Percentiles rank a stretch among this genome's conserved stretches.
These are phyloP conservation scores for Colletotrichum trifolii DNA, from an alignment of 2,329 filamentous ascomycete genomes.

Conservation along the genomic window DNA sequence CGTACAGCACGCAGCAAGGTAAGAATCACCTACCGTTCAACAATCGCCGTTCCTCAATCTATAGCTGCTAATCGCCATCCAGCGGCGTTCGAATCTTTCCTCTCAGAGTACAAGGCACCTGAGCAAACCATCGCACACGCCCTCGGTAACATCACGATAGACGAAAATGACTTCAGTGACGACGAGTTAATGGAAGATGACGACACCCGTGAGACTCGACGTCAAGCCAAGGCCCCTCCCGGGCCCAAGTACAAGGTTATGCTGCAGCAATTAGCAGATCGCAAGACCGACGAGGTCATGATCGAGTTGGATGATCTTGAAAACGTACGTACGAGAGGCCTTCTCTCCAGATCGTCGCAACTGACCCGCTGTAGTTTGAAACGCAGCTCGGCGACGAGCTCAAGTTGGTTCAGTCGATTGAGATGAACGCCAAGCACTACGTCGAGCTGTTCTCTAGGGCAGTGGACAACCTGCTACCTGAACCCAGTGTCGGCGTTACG, in stretches of 20 bases:
- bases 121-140: conserved; percentile 81
- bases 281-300: conserved; percentile 79
- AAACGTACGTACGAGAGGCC: conserved; percentile 69
- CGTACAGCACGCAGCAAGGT: conserved; percentile 91
- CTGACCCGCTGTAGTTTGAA: conserved; percentile 72
- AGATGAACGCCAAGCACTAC: conserved; percentile 93
- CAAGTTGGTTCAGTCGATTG: conserved; percentile 84
- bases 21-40: conserved; percentile 45
- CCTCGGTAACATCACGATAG: conserved; percentile 85
- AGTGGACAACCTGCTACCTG: conserved; percentile 87
- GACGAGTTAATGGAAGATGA: conserved; percentile 93
- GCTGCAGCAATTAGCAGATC: conserved; percentile 87
- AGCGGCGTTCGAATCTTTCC: conserved; percentile 89
- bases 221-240: conserved; percentile 62
- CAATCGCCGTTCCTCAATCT: conserved; percentile 28
- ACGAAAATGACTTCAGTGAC: conserved; percentile 87
- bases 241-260: conserved; percentile 90
- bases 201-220: conserved; percentile 64
- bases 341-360: conserved; percentile 73
- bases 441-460: conserved; percentile 91
- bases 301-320: conserved; percentile 92
- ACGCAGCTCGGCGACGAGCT: conserved; percentile 74
- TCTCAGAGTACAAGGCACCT: conserved; percentile 87
- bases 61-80: conserved; percentile 43
- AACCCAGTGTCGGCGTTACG: conserved; percentile 80